Conservation (phyloP, 306 rosid genomes). For the Cicer judaicum region DNA sequence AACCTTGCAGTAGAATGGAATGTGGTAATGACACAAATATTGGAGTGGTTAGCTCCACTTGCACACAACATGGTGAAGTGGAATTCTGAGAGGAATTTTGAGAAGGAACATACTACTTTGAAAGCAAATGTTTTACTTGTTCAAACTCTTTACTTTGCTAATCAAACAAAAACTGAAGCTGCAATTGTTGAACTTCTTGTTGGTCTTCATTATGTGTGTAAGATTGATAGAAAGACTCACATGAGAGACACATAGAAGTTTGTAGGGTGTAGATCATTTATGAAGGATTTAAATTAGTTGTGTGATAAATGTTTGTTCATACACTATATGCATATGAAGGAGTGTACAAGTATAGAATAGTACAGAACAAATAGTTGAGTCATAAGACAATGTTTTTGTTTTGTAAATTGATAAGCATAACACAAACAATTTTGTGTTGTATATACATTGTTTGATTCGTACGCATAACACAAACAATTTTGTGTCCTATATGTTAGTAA, state of each 20-base stretch:
- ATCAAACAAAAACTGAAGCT: slow-evolving; percentile 71
- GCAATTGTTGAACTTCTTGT: slow-evolving; percentile 78
- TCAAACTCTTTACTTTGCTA: slow-evolving; percentile 80
- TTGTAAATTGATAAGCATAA: neutral
- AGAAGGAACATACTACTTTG: slow-evolving; percentile 56
- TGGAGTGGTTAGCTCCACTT: slow-evolving; percentile 82
- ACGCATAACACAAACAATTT: neutral
- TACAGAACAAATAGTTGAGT: neutral
- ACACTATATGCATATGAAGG: neutral
- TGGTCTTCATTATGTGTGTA: slow-evolving; percentile 71
- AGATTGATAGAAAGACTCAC: slow-evolving; percentile 29
- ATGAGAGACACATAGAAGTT: slow-evolving; percentile 30
- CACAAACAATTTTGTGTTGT: slow-evolving; percentile 8
- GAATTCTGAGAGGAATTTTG: slow-evolving; percentile 76
- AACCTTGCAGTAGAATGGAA: slow-evolving; percentile 61
- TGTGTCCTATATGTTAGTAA: neutral
- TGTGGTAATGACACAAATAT: slow-evolving; percentile 45
- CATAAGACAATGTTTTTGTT: slow-evolving; percentile 3
- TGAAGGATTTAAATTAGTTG: slow-evolving; percentile 40
- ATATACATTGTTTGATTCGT: slow-evolving; percentile 6
- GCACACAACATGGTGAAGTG: slow-evolving; percentile 80
- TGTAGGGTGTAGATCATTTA: slow-evolving; percentile 14
- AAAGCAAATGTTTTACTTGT: slow-evolving; percentile 63
- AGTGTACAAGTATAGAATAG: neutral
- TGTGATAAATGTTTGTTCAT: slow-evolving; percentile 9